Evolutionary conservation across 2,329 filamentous ascomycete species (phyloP), one percentile per base, ranked within the genome.

Genomic region (Claviceps sp.): DNA sequence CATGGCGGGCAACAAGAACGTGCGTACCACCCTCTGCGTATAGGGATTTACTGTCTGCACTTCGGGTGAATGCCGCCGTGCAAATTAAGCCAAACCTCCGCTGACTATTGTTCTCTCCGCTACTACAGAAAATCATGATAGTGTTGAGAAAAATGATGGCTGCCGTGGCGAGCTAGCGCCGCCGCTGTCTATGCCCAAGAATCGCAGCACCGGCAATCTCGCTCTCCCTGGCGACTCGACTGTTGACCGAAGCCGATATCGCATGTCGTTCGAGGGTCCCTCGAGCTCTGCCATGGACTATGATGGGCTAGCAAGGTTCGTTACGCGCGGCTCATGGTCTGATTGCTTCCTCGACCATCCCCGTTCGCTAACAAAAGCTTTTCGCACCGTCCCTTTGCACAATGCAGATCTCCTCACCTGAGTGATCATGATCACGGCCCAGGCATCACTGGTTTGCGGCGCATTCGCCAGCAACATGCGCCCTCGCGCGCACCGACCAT

Each of bases 371-470:
- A 51, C 50, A 17, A 20, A 14, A 23, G 26, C n/a, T 20, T 8
- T 40, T 2, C 13, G 29, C 22, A 3, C 45, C 17, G 29, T 22
- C 14, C 29, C 39, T 22, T n/a, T 2, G 6, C 23, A 17, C 29
- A 20, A 23, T 60, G 51, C 66, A 94, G 88, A 73, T 88, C 87
- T 62, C 81, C 88, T 62, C 78, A 95, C 64, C 79, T 94, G 65
- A 76, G 82, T 58, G 89, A 91, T 68, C 88, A 91, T 70, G 89
- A 95, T 63, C 86, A 93, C 75, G 88, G 88, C 60, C 71, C 93
- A 56, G 88, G 88, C 51, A 78, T 85, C 45, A 94, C 88, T 52
- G 90, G 93, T 58, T 78, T 98, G 63, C 85, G 90, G 65, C 86
- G 93, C 62, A 98, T 98, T 67, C 86, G 93, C 66, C 91, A 96